These are phyloP conservation scores for Cryptococcus sp. DNA, from an alignment of 1,284 basidiomycete genomes.

Conservation along the genomic window DNA sequence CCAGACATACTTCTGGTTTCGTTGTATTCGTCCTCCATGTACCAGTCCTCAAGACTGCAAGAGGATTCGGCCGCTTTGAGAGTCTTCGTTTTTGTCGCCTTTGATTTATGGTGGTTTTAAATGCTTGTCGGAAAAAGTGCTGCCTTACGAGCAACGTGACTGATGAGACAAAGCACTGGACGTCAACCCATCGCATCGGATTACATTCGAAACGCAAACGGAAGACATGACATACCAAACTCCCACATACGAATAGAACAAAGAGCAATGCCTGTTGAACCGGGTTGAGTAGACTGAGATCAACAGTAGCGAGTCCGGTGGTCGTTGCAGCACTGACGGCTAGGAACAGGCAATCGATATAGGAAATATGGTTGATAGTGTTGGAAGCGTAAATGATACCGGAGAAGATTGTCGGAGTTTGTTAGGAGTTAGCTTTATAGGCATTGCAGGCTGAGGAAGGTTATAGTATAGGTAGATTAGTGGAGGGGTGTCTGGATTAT, in stretches of 20 bases:
- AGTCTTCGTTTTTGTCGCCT: background rate
- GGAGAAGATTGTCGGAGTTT: conserved; percentile 50
- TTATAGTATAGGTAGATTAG: too few species aligned
- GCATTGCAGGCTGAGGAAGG: too few species aligned
- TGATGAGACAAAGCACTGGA: conserved; percentile 39
- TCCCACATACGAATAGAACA: conserved; percentile 45
- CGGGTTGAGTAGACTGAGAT: conserved; percentile 48
- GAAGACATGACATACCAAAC: conserved; percentile 29
- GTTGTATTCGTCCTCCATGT: too few species aligned
- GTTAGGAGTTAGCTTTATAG: background rate
- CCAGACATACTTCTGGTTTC: too few species aligned
- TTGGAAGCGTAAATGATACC: conserved; percentile 50
- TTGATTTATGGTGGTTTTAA: conserved; percentile 60
- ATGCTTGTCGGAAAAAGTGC: conserved; percentile 69
- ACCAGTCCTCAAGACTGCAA: background rate
- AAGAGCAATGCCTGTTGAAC: conserved; percentile 52
- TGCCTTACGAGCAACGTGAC: conserved; percentile 47
- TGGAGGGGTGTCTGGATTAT: too few species aligned
- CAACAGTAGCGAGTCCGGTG: conserved; percentile 51
- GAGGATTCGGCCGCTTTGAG: background rate
- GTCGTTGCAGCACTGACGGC: conserved; percentile 53
- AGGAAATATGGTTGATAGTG: conserved; percentile 42
- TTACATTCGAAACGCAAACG: background rate
- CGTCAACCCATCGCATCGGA: background rate
- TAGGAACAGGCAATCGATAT: conserved; percentile 52